Evolutionary conservation across 2,329 filamentous ascomycete genomes (phyloP), one percentile per base, ranked within the genome.

Genomic region (Hymenoscyphus fraxineus): DNA sequence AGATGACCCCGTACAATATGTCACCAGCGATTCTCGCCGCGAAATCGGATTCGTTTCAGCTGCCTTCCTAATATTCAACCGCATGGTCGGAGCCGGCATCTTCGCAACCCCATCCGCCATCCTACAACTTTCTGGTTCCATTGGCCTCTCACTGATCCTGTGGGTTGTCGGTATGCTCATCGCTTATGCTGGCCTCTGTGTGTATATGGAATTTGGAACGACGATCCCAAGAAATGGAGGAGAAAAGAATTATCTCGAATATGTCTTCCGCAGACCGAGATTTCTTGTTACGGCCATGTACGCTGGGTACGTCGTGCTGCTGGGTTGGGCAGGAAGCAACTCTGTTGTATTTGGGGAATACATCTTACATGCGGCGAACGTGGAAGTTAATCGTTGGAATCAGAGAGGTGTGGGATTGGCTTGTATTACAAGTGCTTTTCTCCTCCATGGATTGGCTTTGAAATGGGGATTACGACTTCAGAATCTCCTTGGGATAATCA

Each of bases 261-360:
- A 80, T 73, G 83, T 88, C 60, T 89, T 82, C 77, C 80, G 83
- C 41, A 82, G 79, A 69, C 87, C 87, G 1, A 81, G 79, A 69
- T 88, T 88, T 72, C 80, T 89, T 9, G 81, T 80, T 57, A 89
- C 86, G 7, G 82, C 81, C 15, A 77, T 88, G 63, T 89, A 88
- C 75, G 78, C 82, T 3, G 81, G 83, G 38, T 88, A 89, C 66
- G 83, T 88, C 13, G 72, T 90, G 32, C 80, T 90, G 1, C 81
- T 89, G 19, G 85, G 84, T 13, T 89, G 86, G 85, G 85, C 86
- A 0, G 84, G 84, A 6, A 84, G 84, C 15, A 90, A 90, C 75
- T 88, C 84, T 0, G 85, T 91, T 67, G 82, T 90, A 47, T 90
- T 91, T 68, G 87, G 87, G 65, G 86, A 89, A 73, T 90, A 90